Conservation (phyloP, 176 grass and related monocot species). For the Carex parvula region DNA sequence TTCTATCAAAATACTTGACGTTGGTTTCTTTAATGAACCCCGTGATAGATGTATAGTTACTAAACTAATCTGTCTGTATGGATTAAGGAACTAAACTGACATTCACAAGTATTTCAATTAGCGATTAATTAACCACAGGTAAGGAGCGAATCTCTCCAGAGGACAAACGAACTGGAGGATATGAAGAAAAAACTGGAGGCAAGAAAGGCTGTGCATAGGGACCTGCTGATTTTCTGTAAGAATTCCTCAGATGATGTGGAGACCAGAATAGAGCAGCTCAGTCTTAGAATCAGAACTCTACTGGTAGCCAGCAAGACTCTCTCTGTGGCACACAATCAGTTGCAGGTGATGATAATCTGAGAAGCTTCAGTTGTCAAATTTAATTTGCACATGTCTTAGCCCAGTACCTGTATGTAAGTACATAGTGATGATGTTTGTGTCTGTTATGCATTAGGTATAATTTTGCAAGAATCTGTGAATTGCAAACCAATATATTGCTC, state of each 20-base stretch:
- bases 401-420: neutral
- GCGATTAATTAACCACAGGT: constrained; percentile 40
- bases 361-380: neutral
- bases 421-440: neutral
- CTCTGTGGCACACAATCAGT: constrained; percentile 28
- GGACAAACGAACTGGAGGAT: constrained; percentile 59
- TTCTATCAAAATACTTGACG: neutral
- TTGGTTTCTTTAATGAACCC: neutral
- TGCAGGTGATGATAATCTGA: constrained; percentile 46
- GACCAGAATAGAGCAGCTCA: constrained; percentile 43
- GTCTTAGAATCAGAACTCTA: constrained; percentile 50
- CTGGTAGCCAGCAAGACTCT: constrained; percentile 50
- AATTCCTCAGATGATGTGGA: constrained; percentile 43
- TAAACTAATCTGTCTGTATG: neutral
- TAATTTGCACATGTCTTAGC: neutral
- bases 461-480: constrained; percentile 15
- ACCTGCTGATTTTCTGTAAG: constrained; percentile 31
- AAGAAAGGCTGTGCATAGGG: constrained; percentile 35
- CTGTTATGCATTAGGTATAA: constrained; percentile 4
- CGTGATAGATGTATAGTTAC: neutral
- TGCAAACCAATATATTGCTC: neutral
- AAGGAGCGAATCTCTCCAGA: constrained; percentile 42
- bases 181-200: constrained; percentile 47
- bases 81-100: neutral
- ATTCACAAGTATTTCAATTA: neutral